Base-by-base conservation (phyloP, 192 early-diverging fungal species). In the Oehlia diaphana region DNA sequence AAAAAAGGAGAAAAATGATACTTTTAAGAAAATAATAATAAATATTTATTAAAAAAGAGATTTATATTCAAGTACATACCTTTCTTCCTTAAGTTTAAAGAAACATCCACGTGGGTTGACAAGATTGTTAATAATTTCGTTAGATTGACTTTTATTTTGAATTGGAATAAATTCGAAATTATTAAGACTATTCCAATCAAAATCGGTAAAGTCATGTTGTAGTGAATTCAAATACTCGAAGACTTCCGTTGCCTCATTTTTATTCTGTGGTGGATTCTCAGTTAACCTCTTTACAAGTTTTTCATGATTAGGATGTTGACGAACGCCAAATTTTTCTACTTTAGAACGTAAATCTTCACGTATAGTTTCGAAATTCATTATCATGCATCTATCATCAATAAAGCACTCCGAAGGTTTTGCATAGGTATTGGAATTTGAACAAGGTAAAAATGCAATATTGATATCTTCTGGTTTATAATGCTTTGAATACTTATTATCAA, bases 291-390 rank as follows among this genome's bases (percentile, higher is more conserved):
- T 71, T 8, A 92, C 9, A 12, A 89, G 28, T 23, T 76, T 69
- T 0, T 65, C 74, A 0, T 88, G 77, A 31, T 80, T 49, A 2
- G 96, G 96, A 58, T 92, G 84, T 35, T 88, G 85, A 28, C 72
- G 50, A 9, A 96, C 90, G 2, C 92, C 91, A 47, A 97, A 83
- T 80, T 90, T 91, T 13, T 86, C 85, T 1, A 86, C 86, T 47
- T 90, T 81, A 7, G 77, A 14, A 4, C 82, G 73, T 23, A 93
- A 79, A 47, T 91, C 88, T 35, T 82, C 72, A n/a, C 89, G 86
- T 9, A 96, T 77, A 53, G 94, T 88, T 4, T 86, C 78, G 63
- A 94, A 95, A 0, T 89, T 91, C 80, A 97, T 82, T 0, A 96
- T 77, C 26, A 84, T 79, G 37, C 88, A 88, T 0, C 84, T 84